Base-by-base conservation (phyloP, 2,329 filamentous ascomycete species). In the Sphaerostilbella broomeana region DNA sequence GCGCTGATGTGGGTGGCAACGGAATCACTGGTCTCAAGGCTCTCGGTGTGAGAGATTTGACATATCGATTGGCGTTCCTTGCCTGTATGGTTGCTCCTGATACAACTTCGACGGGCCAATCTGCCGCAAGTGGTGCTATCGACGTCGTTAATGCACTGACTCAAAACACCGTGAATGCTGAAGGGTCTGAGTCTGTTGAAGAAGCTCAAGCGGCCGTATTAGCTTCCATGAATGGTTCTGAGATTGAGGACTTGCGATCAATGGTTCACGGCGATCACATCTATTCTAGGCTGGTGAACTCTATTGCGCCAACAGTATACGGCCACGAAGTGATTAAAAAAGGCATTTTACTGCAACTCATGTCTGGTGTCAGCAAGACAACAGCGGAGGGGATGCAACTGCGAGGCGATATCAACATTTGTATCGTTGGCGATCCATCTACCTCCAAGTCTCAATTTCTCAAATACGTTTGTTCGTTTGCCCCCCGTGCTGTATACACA, bases 281-380 rank as follows among this genome's bases (percentile, higher is more conserved):
- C 51, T 98, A 95, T 67, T 82, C 86, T 52, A 80, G 89, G 18
- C 70, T 98, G 8, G 88, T 98, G 24, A 86, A 94, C 54, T 95
- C 89, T 0, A 81, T 98, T 32, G 92, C 92, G 1, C 92, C 92
- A 2, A 98, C 90, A 74, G 89, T 98, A 4, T 98, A 95, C 55
- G 92, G 92, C 11, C 92, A 98, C 58, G 87, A 92, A 46, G 87
- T 95, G 42, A 90, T 98, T 56, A 98, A 98, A 68, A 98, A 98
- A 63, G 92, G 92, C 20, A 70, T 98, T 17, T 75, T 98, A 6
- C 72, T 98, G 28, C 92, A 98, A 62, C 73, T 98, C 32, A 87
- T 98, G 76, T 86, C 88, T n/a, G 92, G 92, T 69, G 86, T 98
- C 2, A 80, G 81, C 64, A 98, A 98, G 62, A 77, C 77, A 16